Evolutionary conservation across 495 filamentous ascomycete genomes (phyloP).

Genomic region (Coniosporium apollinis): DNA sequence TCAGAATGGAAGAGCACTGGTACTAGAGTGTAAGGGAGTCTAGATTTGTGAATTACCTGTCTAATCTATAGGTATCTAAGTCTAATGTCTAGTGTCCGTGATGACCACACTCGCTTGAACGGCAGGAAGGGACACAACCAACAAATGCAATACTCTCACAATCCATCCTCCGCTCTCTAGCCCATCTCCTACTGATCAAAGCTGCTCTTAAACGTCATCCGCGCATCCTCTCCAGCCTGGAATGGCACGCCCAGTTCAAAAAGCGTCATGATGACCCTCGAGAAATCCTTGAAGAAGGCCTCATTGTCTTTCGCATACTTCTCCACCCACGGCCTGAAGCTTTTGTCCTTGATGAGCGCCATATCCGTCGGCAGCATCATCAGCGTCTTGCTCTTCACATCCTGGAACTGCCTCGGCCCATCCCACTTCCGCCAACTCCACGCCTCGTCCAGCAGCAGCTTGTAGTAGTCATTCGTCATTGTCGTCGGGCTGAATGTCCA

Average conservation of each 20-base stretch:
- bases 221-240: slow-evolving; percentile 43
- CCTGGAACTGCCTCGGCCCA: slow-evolving; percentile 71
- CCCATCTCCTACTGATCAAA: slow-evolving; percentile 11
- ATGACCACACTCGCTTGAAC: too few species aligned
- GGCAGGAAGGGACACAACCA: too few species aligned
- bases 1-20: too few species aligned
- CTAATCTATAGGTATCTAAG: too few species aligned
- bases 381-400: slow-evolving; percentile 64
- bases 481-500: slow-evolving; percentile 96
- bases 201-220: slow-evolving; percentile 59
- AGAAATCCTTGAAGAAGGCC: slow-evolving; percentile 86
- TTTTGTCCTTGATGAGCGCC: slow-evolving; percentile 74
- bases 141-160: too few species aligned
- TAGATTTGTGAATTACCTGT: too few species aligned
- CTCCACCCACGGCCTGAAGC: slow-evolving; percentile 69
- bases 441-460: slow-evolving; percentile 75
- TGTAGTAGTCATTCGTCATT: slow-evolving; percentile 88
- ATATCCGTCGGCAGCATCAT: slow-evolving; percentile 98
- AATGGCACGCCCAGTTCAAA: slow-evolving; percentile 96
- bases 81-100: too few species aligned
- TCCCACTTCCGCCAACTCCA: slow-evolving; percentile 91
- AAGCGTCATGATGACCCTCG: slow-evolving; percentile 58
- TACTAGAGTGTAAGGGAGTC: too few species aligned
- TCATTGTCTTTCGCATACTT: slow-evolving; percentile 86
- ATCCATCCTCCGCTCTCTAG: too few species aligned